phyloP scores from a whole-genome alignment of 1,284 basidiomycete species.

The Mycocalia duriaeana region DNA sequence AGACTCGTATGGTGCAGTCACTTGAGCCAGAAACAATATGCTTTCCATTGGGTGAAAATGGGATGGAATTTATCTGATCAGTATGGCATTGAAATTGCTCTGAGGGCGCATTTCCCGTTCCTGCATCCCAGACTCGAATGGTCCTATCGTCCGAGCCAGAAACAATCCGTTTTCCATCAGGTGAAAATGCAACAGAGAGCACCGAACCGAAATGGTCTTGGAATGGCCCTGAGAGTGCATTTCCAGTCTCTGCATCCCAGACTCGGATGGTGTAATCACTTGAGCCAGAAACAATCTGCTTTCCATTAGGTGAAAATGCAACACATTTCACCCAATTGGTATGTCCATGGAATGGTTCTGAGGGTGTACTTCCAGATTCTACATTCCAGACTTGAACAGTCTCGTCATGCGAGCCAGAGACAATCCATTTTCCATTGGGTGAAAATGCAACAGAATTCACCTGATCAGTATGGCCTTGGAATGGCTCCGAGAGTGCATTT shows the following conservation, averaged over 20 bases:
- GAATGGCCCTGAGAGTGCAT: neutral
- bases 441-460: neutral
- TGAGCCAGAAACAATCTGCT: slow-evolving; percentile 5
- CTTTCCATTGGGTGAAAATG: slow-evolving; percentile 8
- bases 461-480: neutral
- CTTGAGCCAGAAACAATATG: slow-evolving; percentile 2
- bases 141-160: neutral
- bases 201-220: slow-evolving; percentile 1
- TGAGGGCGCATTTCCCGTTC: neutral
- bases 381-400: slow-evolving; percentile 3
- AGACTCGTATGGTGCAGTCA: neutral
- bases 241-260: slow-evolving; percentile 2
- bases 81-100: slow-evolving; percentile 2
- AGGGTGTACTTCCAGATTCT: neutral
- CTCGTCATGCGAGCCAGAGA: slow-evolving; percentile 4
- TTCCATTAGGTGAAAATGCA: slow-evolving; percentile 2
- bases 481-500: neutral
- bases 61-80: neutral
- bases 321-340: neutral
- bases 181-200: slow-evolving; percentile 6
- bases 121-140: slow-evolving; percentile 6
- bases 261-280: slow-evolving; percentile 4
- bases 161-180: slow-evolving; percentile 7
- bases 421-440: neutral
- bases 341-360: neutral